Base-by-base conservation (phyloP, 441 rosid species). In the Brassica hybrid region DNA sequence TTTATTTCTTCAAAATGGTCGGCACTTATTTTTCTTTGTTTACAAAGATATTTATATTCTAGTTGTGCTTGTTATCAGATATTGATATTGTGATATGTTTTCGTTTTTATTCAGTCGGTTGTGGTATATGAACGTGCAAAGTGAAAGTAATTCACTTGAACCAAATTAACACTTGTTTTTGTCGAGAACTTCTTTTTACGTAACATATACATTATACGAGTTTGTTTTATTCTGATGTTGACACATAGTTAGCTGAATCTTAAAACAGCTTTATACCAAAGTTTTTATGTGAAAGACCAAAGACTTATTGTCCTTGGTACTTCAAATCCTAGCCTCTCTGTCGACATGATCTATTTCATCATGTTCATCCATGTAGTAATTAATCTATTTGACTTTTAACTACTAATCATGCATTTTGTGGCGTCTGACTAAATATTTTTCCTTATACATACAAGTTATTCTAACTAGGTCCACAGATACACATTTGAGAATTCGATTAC, bases 1-100 rank as follows among this genome's bases (percentile, higher is more conserved):
- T 32, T 14, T 23, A 71, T 60, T n/a, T 71, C 41, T 71, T 36
- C 58, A 56, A 13, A 38, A 7, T 34, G 36, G 36, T 38, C 56
- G 73, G 63, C 32, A 18, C 4, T 52, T 52, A 13, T 52, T 69
- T 23, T 25, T 56, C 13, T 56, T 56, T 48, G 2, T 27, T 14
- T 27, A 17, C 3, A 11, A 17, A 8, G 17, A n/a, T 13, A 48
- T 11, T 16, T 27, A 0, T 16, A 1, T 52, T 17, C 1, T 54
- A 52, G 62, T 52, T 16, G 2, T 27, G 61, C 23, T 25, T 8
- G 41, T 67, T 48, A 48, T 19, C 17, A 66, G 18, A 6, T 65
- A 19, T 12, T 45, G 27, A 10, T 13, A 7, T n/a, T 48, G 56
- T 48, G 58, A 52, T 48, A 5, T 52, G 19, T 7, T 10, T 52